Base-by-base conservation (phyloP, 805 yeast species). In the Yamadazyma insecticola region DNA sequence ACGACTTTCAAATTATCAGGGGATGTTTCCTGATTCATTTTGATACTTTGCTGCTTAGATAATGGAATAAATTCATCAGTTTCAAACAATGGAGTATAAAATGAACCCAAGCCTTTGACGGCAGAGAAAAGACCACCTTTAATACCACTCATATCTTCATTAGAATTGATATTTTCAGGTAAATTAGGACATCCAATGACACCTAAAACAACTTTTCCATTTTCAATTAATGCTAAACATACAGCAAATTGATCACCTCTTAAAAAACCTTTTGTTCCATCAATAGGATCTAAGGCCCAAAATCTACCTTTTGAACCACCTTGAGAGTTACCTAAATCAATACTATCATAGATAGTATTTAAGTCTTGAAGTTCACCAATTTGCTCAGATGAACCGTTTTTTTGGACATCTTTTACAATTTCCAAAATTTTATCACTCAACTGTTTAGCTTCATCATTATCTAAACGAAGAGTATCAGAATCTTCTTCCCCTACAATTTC, bases 271-370 rank as follows among this genome's bases (percentile, higher is more conserved):
- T 65, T 92, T 13, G 99, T 92, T 6, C 99, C 99, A 52, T 92
- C 99, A 40, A 92, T 89, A 23, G 99, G 99, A 51, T 92, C 99
- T 49, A 92, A 63, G 1, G 97, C 95, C 99, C 99, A 92, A 53
- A 86, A 78, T 39, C 98, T 69, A 15, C 95, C 95, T 22, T 57
- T 64, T 19, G 60, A 44, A 4, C 97, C 95, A 33, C 97, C 97
- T 39, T 69, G 55, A 23, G 83, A 84, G 48, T 74, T 70, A 28
- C 98, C 98, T 37, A 69, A 60, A 51, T 88, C 96, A 35, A 92
- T 83, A 16, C 81, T 68, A 5, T 72, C 66, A 42, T 72, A 71
- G 29, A 90, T 69, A 19, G 73, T 69, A 1, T 68, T 65, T 19
- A 72, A 51, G 3, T 66, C 51, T 8, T 48, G 39, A 24, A 81